A percentile compares a stretch with the other conserved stretches of the same genome.
Evolutionary conservation across 2,329 filamentous ascomycete species (phyloP).

Genomic region (Colletotrichum limetticola): DNA sequence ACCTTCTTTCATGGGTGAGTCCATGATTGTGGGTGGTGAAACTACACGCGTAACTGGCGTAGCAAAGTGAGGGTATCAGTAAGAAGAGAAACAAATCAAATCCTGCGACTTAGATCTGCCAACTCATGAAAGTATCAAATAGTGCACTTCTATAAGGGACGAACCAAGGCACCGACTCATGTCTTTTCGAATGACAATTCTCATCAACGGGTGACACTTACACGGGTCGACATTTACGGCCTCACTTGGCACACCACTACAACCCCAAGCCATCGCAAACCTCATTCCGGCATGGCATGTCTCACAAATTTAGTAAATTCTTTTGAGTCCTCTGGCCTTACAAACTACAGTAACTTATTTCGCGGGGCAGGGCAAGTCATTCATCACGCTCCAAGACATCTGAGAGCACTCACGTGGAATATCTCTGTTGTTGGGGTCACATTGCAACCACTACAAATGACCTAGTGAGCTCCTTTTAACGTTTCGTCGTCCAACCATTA

Average conservation of each 20-base stretch:
- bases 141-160: constrained; percentile 7
- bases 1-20: constrained; percentile 36
- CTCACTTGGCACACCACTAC: constrained; percentile 11
- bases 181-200: background rate
- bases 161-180: background rate
- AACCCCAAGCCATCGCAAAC: background rate
- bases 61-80: fast-evolving
- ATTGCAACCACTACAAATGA: constrained; percentile 35
- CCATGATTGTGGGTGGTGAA: constrained; percentile 2
- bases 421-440: constrained; percentile 31
- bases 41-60: background rate
- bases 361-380: constrained; percentile 18
- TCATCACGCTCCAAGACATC: background rate
- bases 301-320: background rate
- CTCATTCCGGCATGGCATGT: constrained; percentile 2
- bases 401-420: constrained; percentile 27
- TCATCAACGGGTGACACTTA: constrained; percentile 29
- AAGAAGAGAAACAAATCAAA: background rate
- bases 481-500: constrained; percentile 36
- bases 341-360: too few relatives aligned
- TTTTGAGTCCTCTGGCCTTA: background rate
- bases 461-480: constrained; percentile 28
- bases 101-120: background rate
- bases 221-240: constrained; percentile 15
- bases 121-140: background rate